phyloP scores from a whole-genome alignment of 345 rosid species.

The Orychophragmus violaceus region DNA sequence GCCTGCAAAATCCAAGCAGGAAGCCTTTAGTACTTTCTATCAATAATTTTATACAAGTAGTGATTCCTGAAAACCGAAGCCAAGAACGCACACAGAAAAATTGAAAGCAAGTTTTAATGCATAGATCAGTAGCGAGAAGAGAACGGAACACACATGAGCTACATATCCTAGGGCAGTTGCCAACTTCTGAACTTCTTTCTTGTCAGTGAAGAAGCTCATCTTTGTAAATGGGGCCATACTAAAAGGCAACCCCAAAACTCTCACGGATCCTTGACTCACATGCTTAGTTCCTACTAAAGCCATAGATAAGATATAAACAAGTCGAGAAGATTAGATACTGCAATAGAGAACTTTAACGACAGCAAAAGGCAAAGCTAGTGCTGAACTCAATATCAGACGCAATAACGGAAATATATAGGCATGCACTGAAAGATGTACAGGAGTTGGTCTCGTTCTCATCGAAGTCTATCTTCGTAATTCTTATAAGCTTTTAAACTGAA shows the following conservation, averaged over 20 bases:
- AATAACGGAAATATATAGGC: not conserved
- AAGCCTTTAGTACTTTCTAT: conserved; percentile 11
- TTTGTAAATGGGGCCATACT: conserved; percentile 80
- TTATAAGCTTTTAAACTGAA: conserved; percentile 1
- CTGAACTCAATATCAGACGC: not conserved
- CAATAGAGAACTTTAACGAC: not conserved
- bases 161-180: conserved; percentile 89
- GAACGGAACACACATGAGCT: conserved; percentile 74
- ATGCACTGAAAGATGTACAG: conserved; percentile 1
- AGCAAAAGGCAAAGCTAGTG: not conserved
- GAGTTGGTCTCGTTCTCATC: conserved; percentile 8
- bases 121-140: conserved; percentile 15
- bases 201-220: conserved; percentile 88
- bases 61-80: not conserved
- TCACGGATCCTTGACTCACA: conserved; percentile 70
- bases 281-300: conserved; percentile 60
- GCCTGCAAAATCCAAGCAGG: conserved; percentile 44
- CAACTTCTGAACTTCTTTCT: conserved; percentile 91
- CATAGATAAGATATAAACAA: conserved; percentile 8
- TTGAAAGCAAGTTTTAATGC: not conserved
- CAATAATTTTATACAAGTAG: not conserved
- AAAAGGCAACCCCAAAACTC: conserved; percentile 80
- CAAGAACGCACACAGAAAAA: not conserved
- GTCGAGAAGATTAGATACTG: not conserved
- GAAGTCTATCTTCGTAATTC: not conserved